A percentile compares a stretch with the other conserved stretches of the same genome.
phyloP scores from a whole-genome alignment of 371 early-diverging fungal genomes.

The Mortierella sp. region DNA sequence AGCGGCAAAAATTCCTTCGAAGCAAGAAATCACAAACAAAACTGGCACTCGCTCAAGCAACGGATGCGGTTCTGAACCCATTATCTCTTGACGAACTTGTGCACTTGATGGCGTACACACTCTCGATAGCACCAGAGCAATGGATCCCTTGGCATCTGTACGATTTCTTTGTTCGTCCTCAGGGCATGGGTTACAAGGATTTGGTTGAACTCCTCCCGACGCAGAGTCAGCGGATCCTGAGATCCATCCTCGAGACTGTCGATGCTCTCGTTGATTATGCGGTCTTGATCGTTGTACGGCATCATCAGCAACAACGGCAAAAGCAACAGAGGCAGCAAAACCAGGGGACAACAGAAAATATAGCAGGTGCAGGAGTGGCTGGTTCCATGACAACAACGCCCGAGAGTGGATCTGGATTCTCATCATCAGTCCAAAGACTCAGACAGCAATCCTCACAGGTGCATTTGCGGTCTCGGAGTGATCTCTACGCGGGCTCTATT shows the following conservation, averaged over 20 bases:
- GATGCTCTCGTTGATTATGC: slow-evolving; percentile 29
- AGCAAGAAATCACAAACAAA: slow-evolving; percentile 25
- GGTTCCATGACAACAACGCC: no score
- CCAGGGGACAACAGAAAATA: neutral
- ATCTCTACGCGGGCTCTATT: neutral
- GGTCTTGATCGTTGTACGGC: slow-evolving; percentile 1
- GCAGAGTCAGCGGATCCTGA: slow-evolving; percentile 33
- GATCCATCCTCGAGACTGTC: slow-evolving; percentile 27
- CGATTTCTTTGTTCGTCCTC: slow-evolving; percentile 40
- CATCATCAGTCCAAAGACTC: slow-evolving; percentile 1
- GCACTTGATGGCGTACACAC: slow-evolving; percentile 15
- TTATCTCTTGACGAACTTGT: slow-evolving; percentile 25
- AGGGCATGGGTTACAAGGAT: slow-evolving; percentile 29
- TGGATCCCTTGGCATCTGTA: slow-evolving; percentile 53
- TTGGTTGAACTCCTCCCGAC: slow-evolving; percentile 41
- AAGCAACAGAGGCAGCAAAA: neutral
- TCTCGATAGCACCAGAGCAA: slow-evolving; percentile 34
- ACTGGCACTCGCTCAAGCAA: slow-evolving; percentile 11
- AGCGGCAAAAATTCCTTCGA: slow-evolving; percentile 4
- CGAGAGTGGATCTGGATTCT: neutral
- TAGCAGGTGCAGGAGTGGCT: neutral
- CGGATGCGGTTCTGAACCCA: slow-evolving; percentile 25
- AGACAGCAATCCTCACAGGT: slow-evolving; percentile 20
- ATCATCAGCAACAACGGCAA: slow-evolving; percentile 3
- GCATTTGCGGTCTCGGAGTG: slow-evolving; percentile 32